Base-by-base conservation (phyloP, 768 basidiomycete species). In the Mrakia blollopis region DNA sequence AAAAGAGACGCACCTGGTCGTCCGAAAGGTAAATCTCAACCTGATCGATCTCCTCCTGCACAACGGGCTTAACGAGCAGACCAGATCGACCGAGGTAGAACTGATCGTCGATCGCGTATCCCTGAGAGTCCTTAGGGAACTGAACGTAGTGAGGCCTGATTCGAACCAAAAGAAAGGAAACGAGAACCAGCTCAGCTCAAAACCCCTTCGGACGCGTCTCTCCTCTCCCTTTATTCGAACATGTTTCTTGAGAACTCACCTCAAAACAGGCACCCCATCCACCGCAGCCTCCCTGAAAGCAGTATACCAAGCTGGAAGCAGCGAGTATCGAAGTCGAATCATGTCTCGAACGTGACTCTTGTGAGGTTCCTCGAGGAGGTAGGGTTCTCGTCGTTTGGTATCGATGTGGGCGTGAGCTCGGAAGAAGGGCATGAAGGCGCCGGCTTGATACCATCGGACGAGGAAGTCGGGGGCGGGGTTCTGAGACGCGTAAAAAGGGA, bases 331-430 rank as follows among this genome's bases (percentile, higher is more conserved):
- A 75, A 98, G 85, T 35, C 90, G 88, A 68, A 99, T 85, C 72
- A 90, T 87, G 79, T 92, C 89, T 52, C 90, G 89, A 62, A 98
- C 84, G 70, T 93, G 91, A 50, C 88, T 86, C 85, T 92, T 92
- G 86, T 92, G 91, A 4, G 95, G 94, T 80, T 97, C 90, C 16
- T 93, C 92, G 69, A 91, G 87, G 0, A 98, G 87, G 87, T 90
- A 99, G 0, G 96, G 96, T 84, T 99, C 97, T 57, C 97, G 90
- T 61, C 97, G 90, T 85, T 98, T 98, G 39, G 95, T 95, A 83
- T 99, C 96, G 81, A 98, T 90, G 83, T 98, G 96, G 16, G 95
- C 96, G 83, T 99, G 97, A 1, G 96, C 97, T 77, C 97, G 89
- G 90, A 98, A 95, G 89, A 99, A 99, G 9, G 97, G 96, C 72